Percentiles rank a stretch among this genome's conserved stretches.
phyloP scores from a whole-genome alignment of 805 yeast species.

The Pichia cephalocereana region DNA sequence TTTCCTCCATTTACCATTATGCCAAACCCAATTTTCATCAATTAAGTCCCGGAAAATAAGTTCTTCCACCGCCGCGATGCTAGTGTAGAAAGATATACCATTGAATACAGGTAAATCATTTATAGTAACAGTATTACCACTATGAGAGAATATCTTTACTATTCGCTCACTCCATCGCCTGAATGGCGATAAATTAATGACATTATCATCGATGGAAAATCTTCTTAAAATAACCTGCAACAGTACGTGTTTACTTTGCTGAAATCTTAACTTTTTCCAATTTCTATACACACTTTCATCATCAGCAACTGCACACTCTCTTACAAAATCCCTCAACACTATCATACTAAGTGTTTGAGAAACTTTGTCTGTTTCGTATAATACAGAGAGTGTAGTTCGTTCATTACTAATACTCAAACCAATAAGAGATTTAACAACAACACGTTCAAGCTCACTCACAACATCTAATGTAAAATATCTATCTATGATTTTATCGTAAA shows the following conservation, averaged over 20 bases:
- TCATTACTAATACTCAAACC: too few species aligned
- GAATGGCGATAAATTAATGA: not conserved
- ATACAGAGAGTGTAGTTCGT: not conserved
- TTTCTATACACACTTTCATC: not conserved
- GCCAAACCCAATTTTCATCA: not conserved
- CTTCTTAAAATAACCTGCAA: constrained; percentile 14
- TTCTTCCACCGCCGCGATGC: not conserved
- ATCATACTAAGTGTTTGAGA: not conserved
- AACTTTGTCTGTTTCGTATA: not conserved
- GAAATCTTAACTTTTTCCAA: not conserved
- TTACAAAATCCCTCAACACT: not conserved
- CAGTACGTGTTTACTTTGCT: not conserved
- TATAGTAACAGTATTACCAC: not conserved
- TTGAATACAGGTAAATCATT: not conserved
- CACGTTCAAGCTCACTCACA: not conserved
- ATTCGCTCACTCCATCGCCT: not conserved
- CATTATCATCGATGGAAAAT: not conserved
- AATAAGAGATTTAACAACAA: not conserved
- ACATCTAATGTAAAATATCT: not conserved
- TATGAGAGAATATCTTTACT: not conserved
- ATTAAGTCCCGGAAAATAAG: not conserved
- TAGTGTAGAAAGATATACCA: not conserved
- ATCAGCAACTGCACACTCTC: not conserved
- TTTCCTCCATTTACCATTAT: not conserved
- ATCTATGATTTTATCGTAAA: not conserved